phyloP scores from a whole-genome alignment of 768 basidiomycete genomes.

The Macrolepiota fuliginosa region DNA sequence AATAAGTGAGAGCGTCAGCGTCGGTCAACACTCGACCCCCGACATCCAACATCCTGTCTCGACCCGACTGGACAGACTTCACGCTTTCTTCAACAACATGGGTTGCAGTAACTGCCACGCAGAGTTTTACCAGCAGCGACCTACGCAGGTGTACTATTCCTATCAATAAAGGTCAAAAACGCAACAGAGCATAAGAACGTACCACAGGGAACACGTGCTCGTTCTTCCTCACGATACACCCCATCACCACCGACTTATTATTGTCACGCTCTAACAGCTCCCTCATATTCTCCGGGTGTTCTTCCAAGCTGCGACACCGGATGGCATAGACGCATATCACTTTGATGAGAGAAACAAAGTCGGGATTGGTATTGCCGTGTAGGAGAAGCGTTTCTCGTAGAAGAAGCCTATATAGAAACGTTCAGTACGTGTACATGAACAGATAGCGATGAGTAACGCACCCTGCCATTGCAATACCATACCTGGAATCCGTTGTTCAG shows the following conservation, averaged over 20 bases:
- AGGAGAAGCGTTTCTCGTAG: constrained; percentile 95
- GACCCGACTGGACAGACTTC: background rate
- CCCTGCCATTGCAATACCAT: constrained; percentile 99
- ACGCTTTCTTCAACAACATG: background rate
- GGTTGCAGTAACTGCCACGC: constrained; percentile 43
- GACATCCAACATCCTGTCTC: background rate
- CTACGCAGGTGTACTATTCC: constrained; percentile 31
- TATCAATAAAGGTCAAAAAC: background rate
- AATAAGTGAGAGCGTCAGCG: background rate
- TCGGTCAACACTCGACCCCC: background rate
- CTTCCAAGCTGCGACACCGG: constrained; percentile 62
- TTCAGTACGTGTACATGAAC: background rate
- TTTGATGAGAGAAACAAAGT: constrained; percentile 87
- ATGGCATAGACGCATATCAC: constrained; percentile 94
- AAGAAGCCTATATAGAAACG: constrained; percentile 69
- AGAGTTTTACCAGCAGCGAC: constrained; percentile 93
- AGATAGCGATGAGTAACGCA: constrained; percentile 28
- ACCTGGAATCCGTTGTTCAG: constrained; percentile 97
- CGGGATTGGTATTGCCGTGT: constrained; percentile 93
- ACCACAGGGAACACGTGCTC: constrained; percentile 96
- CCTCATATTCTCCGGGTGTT: constrained; percentile 95
- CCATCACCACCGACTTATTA: constrained; percentile 83
- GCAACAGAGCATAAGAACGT: constrained; percentile 10
- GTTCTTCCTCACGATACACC: constrained; percentile 79
- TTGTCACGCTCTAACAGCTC: constrained; percentile 96